phyloP scores from a whole-genome alignment of 257 asterid species.

The Linderniella brevidens region DNA sequence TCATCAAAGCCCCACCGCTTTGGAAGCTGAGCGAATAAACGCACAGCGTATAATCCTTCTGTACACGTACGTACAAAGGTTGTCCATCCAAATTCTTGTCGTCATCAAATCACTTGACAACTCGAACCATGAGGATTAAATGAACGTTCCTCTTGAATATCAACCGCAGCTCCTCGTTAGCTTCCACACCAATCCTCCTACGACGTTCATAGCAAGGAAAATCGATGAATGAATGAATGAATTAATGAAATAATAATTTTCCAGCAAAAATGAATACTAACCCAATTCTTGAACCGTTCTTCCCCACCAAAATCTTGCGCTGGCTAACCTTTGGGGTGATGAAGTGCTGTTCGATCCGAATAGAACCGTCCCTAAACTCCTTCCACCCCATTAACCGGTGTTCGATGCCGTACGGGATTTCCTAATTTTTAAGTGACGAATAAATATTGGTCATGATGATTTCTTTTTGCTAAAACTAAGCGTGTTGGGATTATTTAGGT shows the following conservation, averaged over 20 bases:
- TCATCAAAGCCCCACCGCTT: no score
- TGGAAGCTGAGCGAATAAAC: no score
- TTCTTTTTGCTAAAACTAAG: no score
- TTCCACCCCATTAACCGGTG: conserved; percentile 89
- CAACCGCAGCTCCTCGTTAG: conserved; percentile 76
- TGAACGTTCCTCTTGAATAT: conserved; percentile 78
- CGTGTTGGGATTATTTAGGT: no score
- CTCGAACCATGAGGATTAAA: conserved; percentile 68
- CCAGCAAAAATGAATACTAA: conserved; percentile 13
- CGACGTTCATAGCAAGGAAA: conserved; percentile 1
- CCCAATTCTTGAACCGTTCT: conserved; percentile 83
- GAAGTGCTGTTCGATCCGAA: conserved; percentile 90
- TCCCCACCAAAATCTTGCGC: conserved; percentile 81
- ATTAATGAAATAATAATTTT: neutral
- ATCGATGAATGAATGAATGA: neutral
- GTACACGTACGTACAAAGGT: no score
- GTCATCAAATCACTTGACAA: conserved; percentile 28
- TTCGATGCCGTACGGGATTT: conserved; percentile 71
- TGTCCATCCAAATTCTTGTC: neutral
- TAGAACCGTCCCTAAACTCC: conserved; percentile 80
- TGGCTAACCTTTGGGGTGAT: conserved; percentile 85
- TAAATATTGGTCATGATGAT: no score
- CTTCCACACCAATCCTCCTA: conserved; percentile 91
- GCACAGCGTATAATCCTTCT: no score
- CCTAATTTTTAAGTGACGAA: neutral